phyloP scores from a whole-genome alignment of 2,329 filamentous ascomycete genomes.

The Trichoderma hamatum region DNA sequence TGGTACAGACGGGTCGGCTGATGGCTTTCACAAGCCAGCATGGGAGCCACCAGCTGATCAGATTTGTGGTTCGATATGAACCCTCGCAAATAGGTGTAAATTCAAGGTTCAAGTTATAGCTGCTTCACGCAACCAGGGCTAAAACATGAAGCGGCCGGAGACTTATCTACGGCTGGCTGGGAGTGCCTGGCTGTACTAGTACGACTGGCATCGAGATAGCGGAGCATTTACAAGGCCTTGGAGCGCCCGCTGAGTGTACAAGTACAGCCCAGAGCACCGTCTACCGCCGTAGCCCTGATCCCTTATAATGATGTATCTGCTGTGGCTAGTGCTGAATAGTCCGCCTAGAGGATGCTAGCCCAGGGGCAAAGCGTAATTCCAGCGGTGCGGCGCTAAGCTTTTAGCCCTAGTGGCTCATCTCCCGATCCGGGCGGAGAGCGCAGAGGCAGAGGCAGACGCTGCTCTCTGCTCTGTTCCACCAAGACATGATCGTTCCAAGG shows the following conservation, averaged over 20 bases:
- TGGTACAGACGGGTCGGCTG: neutral
- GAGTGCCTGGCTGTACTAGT: constrained; percentile 3
- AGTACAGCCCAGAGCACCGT: neutral
- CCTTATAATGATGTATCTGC: neutral
- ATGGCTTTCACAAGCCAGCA: neutral
- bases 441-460: neutral
- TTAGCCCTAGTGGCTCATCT: constrained; percentile 16
- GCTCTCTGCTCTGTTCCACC: neutral
- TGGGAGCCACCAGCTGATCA: neutral
- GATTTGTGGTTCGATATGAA: neutral
- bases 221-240: neutral
- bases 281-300: neutral
- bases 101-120: neutral
- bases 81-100: constrained; percentile 8
- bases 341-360: neutral
- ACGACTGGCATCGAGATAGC: neutral
- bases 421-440: constrained; percentile 19
- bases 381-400: constrained; percentile 22
- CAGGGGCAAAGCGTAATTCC: constrained; percentile 21
- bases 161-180: constrained; percentile 5
- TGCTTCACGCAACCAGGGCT: neutral
- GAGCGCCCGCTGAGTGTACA: neutral
- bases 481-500: neutral
- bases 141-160: neutral
- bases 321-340: neutral